A percentile compares a stretch with the other conserved stretches of the same genome.
Evolutionary conservation across 331 rosid species (phyloP).

Genomic region (Malus hybrid): DNA sequence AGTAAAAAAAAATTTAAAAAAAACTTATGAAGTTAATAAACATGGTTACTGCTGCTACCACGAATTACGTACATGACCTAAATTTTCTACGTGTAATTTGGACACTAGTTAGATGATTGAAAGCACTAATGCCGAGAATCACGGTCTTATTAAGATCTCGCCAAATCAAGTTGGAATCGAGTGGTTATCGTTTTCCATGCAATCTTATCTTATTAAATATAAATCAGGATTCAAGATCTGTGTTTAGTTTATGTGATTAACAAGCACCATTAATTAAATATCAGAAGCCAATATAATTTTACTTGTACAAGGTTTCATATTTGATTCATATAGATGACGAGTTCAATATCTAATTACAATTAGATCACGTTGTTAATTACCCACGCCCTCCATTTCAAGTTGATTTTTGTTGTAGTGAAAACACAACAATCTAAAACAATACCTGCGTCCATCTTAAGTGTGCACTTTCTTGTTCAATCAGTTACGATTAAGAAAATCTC

Average conservation of each 20-base stretch:
- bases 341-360: too few species aligned
- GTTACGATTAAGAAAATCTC: too few species aligned
- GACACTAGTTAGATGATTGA: conserved; percentile 17
- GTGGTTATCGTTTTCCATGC: conserved; percentile 38
- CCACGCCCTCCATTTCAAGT: too few species aligned
- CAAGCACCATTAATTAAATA: background rate
- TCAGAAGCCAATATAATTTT: too few species aligned
- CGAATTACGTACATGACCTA: background rate
- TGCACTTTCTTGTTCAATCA: too few species aligned
- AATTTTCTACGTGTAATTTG: conserved; percentile 4
- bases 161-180: conserved; percentile 25
- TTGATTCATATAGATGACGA: too few species aligned
- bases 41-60: background rate
- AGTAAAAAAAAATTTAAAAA: background rate
- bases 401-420: too few species aligned
- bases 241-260: background rate
- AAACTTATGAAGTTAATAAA: conserved; percentile 7
- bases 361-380: too few species aligned
- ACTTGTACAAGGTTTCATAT: too few species aligned
- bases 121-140: conserved; percentile 59
- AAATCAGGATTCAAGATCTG: background rate
- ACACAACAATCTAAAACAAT: too few species aligned
- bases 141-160: conserved; percentile 26
- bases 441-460: too few species aligned
- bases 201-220: conserved; percentile 34